Evolutionary conservation across 139 green algal species (phyloP), one percentile per base, ranked within the genome.

Genomic region (Picochlorum sp.): DNA sequence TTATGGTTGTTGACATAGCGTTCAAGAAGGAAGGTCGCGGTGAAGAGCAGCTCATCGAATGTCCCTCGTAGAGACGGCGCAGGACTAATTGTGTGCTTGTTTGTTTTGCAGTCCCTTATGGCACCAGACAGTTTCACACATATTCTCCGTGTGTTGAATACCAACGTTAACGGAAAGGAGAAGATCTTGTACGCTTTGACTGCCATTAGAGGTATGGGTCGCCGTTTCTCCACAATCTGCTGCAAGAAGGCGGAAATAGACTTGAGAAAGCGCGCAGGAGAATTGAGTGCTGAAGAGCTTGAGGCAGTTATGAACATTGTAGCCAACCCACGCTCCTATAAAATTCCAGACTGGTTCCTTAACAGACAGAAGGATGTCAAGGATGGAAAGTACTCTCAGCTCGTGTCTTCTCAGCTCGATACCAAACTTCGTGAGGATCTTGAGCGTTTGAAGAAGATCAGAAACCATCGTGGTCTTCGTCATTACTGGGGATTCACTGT

Each of bases 391-490:
- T 96, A 86, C 84, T 71, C 41, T 60, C 87, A 95, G 83, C 57
- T 96, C 44, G 91, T 85, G 18, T 92, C 89, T 24, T 89, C 80
- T 20, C 65, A 62, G 15, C 71, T 99, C 44, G 94, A 99, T 78
- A 94, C 85, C 56, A 86, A 92, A 75, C 66, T 95, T 69, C 91
- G 91, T 76, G 91, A 99, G 62, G 94, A 98, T 74, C 78, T 99
- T 57, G 94, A 99, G 87, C 81, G 94, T 64, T 83, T 99, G 20
- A 99, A 99, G 92, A 98, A 99, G 92, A 98, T 98, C 83, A 87
- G 84, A 61, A 86, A 88, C 66, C 93, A 98, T 70, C 82, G 92
- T 67, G 93, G 94, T 85, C 86, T 98, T 71, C 83, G 94, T 51
- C 88, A 97, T 84, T 98, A 97, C 85, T 98, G 93, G 93, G 91